Percentiles rank a stretch among this genome's conserved stretches.
phyloP scores from a whole-genome alignment of 2,329 filamentous ascomycete species.

The Blastomyces percursus region DNA sequence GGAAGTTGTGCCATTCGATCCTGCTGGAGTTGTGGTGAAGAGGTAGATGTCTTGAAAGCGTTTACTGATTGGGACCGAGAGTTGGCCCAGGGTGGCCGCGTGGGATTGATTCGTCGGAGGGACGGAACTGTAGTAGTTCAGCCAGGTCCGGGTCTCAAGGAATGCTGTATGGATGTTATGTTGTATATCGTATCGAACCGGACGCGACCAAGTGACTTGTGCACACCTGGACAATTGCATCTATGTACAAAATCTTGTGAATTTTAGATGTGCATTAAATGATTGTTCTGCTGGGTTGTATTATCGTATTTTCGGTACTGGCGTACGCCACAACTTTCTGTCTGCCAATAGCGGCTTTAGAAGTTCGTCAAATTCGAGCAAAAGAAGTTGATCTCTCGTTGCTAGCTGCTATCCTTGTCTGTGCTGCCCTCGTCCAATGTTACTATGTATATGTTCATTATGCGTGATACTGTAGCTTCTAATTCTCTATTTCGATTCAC shows the following conservation, averaged over 20 bases:
- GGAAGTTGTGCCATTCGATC: slow-evolving; percentile 13
- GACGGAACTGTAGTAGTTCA: neutral
- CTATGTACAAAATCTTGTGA: too few relatives aligned
- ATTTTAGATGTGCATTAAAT: neutral
- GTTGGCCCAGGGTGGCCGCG: neutral
- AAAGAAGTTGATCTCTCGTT: neutral
- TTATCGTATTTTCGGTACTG: neutral
- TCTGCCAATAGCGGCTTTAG: neutral
- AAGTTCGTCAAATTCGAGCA: neutral
- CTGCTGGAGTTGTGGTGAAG: slow-evolving; percentile 10
- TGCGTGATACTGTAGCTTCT: neutral
- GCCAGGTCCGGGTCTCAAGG: too few relatives aligned
- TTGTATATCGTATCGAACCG: neutral
- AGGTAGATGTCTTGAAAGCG: neutral
- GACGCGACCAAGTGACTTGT: neutral
- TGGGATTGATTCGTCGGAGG: neutral
- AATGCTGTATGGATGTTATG: neutral
- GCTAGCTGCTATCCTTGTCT: neutral
- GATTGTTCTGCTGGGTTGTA: neutral
- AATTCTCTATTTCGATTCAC: slow-evolving; percentile 11
- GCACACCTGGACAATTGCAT: neutral
- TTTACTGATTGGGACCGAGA: neutral
- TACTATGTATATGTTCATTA: neutral
- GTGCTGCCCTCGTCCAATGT: neutral
- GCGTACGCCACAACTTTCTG: neutral